Evolutionary conservation across 345 rosid species (phyloP).

Genomic region (Eucalyptus regnans): DNA sequence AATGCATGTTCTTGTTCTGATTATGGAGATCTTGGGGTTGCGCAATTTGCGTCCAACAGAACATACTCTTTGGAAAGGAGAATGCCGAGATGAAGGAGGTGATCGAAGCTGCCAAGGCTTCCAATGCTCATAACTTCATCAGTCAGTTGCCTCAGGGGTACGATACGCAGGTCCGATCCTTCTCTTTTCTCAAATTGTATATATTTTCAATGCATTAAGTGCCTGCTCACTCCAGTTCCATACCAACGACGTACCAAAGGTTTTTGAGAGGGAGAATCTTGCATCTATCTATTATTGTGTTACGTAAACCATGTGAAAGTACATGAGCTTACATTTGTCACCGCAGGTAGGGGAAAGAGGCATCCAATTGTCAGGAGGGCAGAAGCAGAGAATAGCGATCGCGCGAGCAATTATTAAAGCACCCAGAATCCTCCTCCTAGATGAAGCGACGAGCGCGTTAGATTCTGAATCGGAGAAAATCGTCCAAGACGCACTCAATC

Average conservation of each 20-base stretch:
- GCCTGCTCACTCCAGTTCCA: neutral
- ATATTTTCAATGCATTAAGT: neutral
- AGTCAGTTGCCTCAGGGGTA: slow-evolving; percentile 48
- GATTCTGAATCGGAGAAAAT: slow-evolving; percentile 62
- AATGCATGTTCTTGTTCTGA: too few relatives aligned
- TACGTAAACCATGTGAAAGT: neutral
- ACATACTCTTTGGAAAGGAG: slow-evolving; percentile 66
- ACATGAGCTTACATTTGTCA: neutral
- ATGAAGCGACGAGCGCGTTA: slow-evolving; percentile 78
- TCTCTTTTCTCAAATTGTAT: neutral
- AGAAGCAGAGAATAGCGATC: slow-evolving; percentile 73
- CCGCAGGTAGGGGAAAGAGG: slow-evolving; percentile 72
- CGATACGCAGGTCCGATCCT: slow-evolving; percentile 48
- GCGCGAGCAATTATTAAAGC: slow-evolving; percentile 68
- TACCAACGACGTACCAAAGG: neutral
- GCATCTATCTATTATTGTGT: neutral
- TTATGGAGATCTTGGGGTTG: too few relatives aligned
- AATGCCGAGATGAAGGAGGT: slow-evolving; percentile 48
- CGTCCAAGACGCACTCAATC: slow-evolving; percentile 65
- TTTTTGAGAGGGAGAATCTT: neutral
- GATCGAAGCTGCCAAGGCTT: slow-evolving; percentile 48
- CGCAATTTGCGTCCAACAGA: too few relatives aligned
- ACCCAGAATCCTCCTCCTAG: slow-evolving; percentile 54
- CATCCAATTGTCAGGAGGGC: slow-evolving; percentile 86
- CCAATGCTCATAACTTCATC: slow-evolving; percentile 65